Base-by-base conservation (phyloP, 2,329 filamentous ascomycete species). In the Metarhizium guizhouense region DNA sequence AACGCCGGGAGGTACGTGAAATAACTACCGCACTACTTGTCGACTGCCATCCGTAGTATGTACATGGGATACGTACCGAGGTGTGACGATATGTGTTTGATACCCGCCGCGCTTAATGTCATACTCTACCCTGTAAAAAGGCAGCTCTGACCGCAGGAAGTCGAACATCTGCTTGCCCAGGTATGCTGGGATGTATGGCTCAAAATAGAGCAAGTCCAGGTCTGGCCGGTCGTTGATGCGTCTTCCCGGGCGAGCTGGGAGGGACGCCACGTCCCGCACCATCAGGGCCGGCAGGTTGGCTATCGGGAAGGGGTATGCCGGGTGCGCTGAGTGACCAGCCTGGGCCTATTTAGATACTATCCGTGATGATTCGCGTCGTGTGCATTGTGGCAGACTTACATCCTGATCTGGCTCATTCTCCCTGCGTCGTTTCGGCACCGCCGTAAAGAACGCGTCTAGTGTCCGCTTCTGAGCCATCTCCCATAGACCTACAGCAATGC, bases 61-160 rank as follows among this genome's bases (percentile, higher is more conserved):
- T 25, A 25, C 25, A 25, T 4, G 25, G 25, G 25, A 48, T 42
- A 54, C 60, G 52, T 62, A 75, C 73, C 77, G 73, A 42, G 77
- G 78, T 5, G 77, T 83, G 47, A 69, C 70, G 65, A 92, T 83
- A 25, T 80, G 74, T 0, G 84, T 86, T 54, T 84, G 78, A 1
- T 80, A 68, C 1, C 81, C 78, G 3, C 82, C 82, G 7, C 88
- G 80, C 54, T 82, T 85, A 63, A 91, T 88, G 36, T 77, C 83
- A 63, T 91, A 91, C 62, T 83, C 78, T 4, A 91, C 87, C 53
- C 86, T 79, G 63, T 91, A 90, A 70, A 91, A 92, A 8, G 86
- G 86, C 1, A 93, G 70, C 58, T 87, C 79, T n/a, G 75, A 70
- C 1, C 88, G 81, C 2, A 93, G 76, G 64, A 90, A 90, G 14